Conservation (phyloP, 2,329 filamentous ascomycete genomes). For the Verruconis gallopava region DNA sequence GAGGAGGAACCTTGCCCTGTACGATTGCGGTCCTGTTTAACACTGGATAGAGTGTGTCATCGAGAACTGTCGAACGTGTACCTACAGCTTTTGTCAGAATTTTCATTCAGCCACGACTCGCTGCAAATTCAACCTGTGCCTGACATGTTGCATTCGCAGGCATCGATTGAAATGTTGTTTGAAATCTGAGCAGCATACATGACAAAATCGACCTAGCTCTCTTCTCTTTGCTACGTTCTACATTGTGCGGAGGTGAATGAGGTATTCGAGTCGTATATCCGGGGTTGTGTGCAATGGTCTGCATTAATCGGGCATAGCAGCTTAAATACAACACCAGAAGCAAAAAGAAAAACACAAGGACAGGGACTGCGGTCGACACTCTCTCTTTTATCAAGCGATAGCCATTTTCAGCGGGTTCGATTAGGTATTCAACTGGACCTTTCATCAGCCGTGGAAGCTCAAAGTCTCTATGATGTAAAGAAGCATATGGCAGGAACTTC, state of each 20-base stretch:
- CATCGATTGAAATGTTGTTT: no score
- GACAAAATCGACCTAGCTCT: neutral
- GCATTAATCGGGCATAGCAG: constrained; percentile 59
- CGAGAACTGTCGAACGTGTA: no score
- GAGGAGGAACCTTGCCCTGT: constrained; percentile 34
- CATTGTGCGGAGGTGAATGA: neutral
- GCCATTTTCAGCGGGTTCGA: constrained; percentile 34
- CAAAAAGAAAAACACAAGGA: constrained; percentile 61
- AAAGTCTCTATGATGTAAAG: neutral
- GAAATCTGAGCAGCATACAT: neutral
- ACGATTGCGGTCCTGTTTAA: constrained; percentile 13
- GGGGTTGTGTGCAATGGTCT: constrained; percentile 55
- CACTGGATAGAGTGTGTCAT: neutral
- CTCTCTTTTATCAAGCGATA: constrained; percentile 22
- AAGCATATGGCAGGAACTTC: no score
- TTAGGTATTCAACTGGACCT: constrained; percentile 55
- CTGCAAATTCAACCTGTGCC: no score
- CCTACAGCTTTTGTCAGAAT: no score
- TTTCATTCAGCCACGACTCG: no score
- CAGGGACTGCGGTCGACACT: constrained; percentile 48
- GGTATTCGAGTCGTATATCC: constrained; percentile 45
- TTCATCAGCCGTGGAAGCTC: neutral
- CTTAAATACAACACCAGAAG: constrained; percentile 53
- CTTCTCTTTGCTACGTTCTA: neutral
- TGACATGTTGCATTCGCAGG: no score